Base-by-base conservation (phyloP, 1,284 basidiomycete species). In the Sparassis latifolia region DNA sequence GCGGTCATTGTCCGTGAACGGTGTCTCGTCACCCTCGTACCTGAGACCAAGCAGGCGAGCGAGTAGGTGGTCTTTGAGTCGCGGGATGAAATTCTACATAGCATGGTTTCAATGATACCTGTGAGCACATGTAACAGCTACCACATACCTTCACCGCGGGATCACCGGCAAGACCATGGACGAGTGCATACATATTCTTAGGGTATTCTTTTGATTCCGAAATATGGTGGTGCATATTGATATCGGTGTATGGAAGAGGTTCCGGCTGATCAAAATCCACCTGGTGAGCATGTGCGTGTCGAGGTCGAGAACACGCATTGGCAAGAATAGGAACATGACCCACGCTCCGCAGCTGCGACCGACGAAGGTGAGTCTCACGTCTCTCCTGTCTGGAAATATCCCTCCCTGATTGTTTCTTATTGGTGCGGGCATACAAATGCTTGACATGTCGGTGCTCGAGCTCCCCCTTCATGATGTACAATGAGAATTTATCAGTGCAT, bases 11-110 rank as follows among this genome's bases (percentile, higher is more conserved):
- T 50, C 43, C 3, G 52, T 45, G 50, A 52, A 61, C 2, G 50
- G 20, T 1, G 45, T 27, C 44, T 57, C 57, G 27, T 58, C 58
- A 10, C 53, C 55, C 27, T 53, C 41, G 38, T 48, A 52, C 10
- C 50, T 51, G 7, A 42, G 20, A 5, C 48, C 47, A 3, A 47
- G 38, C 4, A 62, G 33, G 10, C 62, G 55, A 2, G 39, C 42
- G n/a, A 65, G 50, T 1, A 64, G 43, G 51, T 66, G 63, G 38
- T 55, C 50, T 42, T 58, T 53, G 7, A 65, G 56, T 3, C 48
- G 45, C 0, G 52, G 51, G 2, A 56, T n/a, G 41, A 61, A 62
- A 32, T 57, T 38, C 60, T 62, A 37, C 6, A 6, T 7, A 37
- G 35, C 12, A 12, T 37, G 35, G 6, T n/a, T 37, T 7, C 7